Evolutionary conservation across 164 flowering plant species (phyloP).

Genomic region (Nelumbo lutea): DNA sequence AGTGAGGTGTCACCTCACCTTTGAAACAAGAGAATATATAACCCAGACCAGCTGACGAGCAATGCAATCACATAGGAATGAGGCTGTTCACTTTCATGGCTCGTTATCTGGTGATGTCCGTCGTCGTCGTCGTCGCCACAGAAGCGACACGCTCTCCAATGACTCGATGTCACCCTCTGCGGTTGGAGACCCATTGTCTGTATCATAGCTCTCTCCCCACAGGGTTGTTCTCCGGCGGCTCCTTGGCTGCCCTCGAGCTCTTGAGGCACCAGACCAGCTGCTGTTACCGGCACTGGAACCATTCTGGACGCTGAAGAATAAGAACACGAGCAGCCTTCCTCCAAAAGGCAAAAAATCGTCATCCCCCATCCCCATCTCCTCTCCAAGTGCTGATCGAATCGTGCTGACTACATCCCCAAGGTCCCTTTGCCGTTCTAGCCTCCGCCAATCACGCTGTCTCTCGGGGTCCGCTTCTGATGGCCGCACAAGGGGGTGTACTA

Average conservation of each 20-base stretch:
- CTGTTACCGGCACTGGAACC: constrained; percentile 29
- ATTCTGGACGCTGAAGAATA: constrained; percentile 18
- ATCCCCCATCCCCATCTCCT: constrained; percentile 34
- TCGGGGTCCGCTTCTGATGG: constrained; percentile 80
- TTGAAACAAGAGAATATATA: not conserved
- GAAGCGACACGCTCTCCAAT: constrained; percentile 36
- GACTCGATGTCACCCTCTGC: constrained; percentile 43
- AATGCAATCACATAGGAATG: no score
- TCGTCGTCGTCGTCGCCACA: constrained; percentile 31
- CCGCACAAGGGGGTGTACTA: constrained; percentile 62
- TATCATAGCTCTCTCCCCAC: constrained; percentile 70
- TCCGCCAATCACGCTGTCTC: constrained; percentile 71
- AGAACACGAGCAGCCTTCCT: constrained; percentile 26
- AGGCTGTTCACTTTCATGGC: constrained; percentile 11
- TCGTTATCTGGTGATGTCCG: constrained; percentile 39
- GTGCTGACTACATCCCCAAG: constrained; percentile 83
- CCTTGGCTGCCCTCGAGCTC: constrained; percentile 48
- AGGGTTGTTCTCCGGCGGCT: constrained; percentile 43
- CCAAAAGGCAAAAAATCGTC: constrained; percentile 52
- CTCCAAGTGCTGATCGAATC: constrained; percentile 60
- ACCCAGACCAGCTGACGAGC: not conserved
- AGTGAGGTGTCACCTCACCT: constrained; percentile 3
- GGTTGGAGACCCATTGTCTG: constrained; percentile 33
- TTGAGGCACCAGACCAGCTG: constrained; percentile 55
- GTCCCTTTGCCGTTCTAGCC: constrained; percentile 82